These are phyloP conservation scores for Diddensiella santjacobensis DNA, from an alignment of 805 yeast genomes.

Conservation along the genomic window DNA sequence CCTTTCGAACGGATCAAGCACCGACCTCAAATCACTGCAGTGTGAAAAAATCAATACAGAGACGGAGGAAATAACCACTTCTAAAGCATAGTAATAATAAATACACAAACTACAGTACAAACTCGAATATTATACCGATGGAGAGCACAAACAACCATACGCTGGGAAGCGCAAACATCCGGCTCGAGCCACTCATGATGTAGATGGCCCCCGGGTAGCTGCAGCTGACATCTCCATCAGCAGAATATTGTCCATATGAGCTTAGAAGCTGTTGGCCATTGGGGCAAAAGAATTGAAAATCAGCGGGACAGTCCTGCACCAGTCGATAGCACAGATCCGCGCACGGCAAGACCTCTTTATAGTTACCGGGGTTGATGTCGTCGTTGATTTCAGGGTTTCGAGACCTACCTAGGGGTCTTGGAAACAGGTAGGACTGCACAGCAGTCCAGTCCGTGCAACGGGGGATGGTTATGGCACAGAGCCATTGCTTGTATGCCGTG, in stretches of 20 bases:
- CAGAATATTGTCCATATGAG: conserved; percentile 30
- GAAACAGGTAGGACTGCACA: conserved; percentile 35
- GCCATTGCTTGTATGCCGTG: conserved; percentile 73
- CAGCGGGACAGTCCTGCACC: conserved; percentile 79
- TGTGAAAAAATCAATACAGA: background rate
- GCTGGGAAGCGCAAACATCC: background rate
- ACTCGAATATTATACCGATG: background rate
- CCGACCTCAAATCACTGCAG: background rate
- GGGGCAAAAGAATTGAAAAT: conserved; percentile 76
- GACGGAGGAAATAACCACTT: no score
- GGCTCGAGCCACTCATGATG: conserved; percentile 6
- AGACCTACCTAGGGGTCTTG: conserved; percentile 47
- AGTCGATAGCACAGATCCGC: conserved; percentile 72
- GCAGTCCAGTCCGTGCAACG: conserved; percentile 58
- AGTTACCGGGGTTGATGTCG: conserved; percentile 52
- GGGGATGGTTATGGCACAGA: conserved; percentile 85
- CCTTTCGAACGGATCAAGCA: conserved; percentile 12
- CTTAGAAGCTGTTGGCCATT: conserved; percentile 16
- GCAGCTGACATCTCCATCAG: conserved; percentile 34
- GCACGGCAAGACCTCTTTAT: conserved; percentile 85
- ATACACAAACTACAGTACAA: background rate
- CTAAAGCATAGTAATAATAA: conserved; percentile 8
- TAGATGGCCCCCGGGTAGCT: conserved; percentile 38
- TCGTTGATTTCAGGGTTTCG: conserved; percentile 59
- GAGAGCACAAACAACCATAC: background rate